Percentiles rank a stretch among this genome's conserved stretches.
phyloP scores from a whole-genome alignment of 2,329 filamentous ascomycete species.

The Alternaria longipes region DNA sequence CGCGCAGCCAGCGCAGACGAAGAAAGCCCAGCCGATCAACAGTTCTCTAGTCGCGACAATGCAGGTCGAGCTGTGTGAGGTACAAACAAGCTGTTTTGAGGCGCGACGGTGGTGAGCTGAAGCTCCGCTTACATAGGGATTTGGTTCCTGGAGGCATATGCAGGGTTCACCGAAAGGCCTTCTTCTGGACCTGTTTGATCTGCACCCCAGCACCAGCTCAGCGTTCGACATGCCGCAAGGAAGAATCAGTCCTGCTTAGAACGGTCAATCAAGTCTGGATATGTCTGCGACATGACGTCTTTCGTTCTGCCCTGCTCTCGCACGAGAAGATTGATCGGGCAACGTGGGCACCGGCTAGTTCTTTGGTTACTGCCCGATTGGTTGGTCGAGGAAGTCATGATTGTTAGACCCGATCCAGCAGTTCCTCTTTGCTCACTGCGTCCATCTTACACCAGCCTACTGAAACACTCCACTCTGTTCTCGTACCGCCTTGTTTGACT shows the following conservation, averaged over 20 bases:
- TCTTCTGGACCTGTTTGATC: constrained; percentile 23
- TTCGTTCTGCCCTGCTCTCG: constrained; percentile 3
- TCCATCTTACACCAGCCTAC: constrained; percentile 27
- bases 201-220: constrained; percentile 10
- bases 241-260: neutral
- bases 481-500: constrained; percentile 27
- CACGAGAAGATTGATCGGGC: constrained; percentile 18
- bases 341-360: constrained; percentile 16
- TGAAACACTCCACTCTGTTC: constrained; percentile 28
- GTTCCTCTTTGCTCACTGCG: constrained; percentile 21
- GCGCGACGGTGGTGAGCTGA: constrained; percentile 23
- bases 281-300: constrained; percentile 25
- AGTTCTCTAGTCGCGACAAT: constrained; percentile 21
- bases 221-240: constrained; percentile 2
- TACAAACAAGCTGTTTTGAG: constrained; percentile 29
- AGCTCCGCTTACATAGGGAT: no score
- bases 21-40: constrained; percentile 19
- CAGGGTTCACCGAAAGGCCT: neutral
- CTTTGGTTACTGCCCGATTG: constrained; percentile 28
- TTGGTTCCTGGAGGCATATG: constrained; percentile 5
- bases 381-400: constrained; percentile 29
- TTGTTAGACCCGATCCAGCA: neutral
- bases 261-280: constrained; percentile 6
- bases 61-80: constrained; percentile 21
- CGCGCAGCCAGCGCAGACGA: neutral